Base-by-base conservation (phyloP, 179 eudicot species). In the Silene noctiflora region DNA sequence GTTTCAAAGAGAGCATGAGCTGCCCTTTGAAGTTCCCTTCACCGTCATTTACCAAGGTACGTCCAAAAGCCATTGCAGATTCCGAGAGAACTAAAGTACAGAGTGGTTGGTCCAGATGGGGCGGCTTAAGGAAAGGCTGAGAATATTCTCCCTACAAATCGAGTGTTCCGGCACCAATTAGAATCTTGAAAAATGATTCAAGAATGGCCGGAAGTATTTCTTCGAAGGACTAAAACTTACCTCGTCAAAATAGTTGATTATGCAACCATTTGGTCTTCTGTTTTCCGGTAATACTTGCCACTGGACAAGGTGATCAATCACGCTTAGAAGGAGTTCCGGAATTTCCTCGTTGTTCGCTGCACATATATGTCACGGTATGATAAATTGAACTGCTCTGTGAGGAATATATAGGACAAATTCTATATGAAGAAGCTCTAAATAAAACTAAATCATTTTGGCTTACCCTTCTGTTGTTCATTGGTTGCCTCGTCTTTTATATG, bases 101-200 rank as follows among this genome's bases (percentile, higher is more conserved):
- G 13, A 93, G 81, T n/a, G 96, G 95, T 76, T 92, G 95, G 67
- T 92, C 99, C 85, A 93, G 65, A 79, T 95, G 99, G 66, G 99
- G 99, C 22, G 97, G 99, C 84, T 93, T 92, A 42, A 89, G 87
- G 33, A 88, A 95, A 59, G 99, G 99, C 81, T 92, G 96, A 14
- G 97, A 92, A 80, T 78, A 88, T 66, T 92, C 99, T 48, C 90
- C 95, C 97, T 94, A 31, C 81, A 86, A 11, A 69, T 22, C 70
- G 71, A 39, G 75, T 27, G 22, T 20, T 61, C 0, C 19, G 56
- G 20, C 72, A 62, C 16, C n/a, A 13, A 11, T 82, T 53, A 82
- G 39, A 71, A 16, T 59, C 71, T 78, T 58, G 17, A 13, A 22
- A 74, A 69, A 46, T n/a, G 22, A 22, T 25, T 51, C 56, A 35